Percentiles rank a stretch among this genome's conserved stretches.
Evolutionary conservation across 1,284 basidiomycete species (phyloP).

Genomic region (Fomitopsis betulina): DNA sequence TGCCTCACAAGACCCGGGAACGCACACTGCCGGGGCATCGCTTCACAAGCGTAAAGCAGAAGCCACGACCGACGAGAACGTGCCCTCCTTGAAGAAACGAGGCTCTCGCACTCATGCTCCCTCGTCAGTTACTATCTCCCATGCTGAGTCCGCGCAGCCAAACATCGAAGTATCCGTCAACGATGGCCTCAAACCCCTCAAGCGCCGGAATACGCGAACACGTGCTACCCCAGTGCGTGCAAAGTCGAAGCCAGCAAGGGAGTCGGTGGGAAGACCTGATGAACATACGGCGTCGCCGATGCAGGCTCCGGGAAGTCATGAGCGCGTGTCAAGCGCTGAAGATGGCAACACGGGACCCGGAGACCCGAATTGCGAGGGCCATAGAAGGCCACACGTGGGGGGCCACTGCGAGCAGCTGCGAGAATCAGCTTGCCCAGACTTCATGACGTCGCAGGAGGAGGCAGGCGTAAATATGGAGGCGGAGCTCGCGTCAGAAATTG

Average conservation of each 20-base stretch:
- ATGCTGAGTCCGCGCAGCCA: not conserved
- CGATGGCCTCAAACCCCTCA: not conserved
- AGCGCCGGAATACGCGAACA: not conserved
- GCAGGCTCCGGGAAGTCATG: not conserved
- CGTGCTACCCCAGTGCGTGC: not conserved
- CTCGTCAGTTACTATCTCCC: not conserved
- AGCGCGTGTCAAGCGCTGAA: no score
- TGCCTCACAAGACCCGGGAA: not conserved
- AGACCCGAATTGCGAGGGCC: not conserved
- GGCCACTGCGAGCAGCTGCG: not conserved
- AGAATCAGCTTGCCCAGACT: not conserved
- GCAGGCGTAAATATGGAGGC: not conserved
- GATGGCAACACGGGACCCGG: not conserved
- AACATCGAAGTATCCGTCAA: not conserved
- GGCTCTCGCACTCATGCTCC: not conserved
- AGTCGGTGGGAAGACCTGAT: not conserved
- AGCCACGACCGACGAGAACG: not conserved
- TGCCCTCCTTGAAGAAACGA: not conserved
- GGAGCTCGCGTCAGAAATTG: not conserved
- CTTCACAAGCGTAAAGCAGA: not conserved
- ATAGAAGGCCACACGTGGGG: not conserved
- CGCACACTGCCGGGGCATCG: not conserved
- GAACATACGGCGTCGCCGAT: not conserved
- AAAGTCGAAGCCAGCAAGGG: not conserved
- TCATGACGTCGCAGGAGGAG: not conserved